Conservation (phyloP, 805 yeast genomes). For the Sugiyamaella chiloensis region DNA sequence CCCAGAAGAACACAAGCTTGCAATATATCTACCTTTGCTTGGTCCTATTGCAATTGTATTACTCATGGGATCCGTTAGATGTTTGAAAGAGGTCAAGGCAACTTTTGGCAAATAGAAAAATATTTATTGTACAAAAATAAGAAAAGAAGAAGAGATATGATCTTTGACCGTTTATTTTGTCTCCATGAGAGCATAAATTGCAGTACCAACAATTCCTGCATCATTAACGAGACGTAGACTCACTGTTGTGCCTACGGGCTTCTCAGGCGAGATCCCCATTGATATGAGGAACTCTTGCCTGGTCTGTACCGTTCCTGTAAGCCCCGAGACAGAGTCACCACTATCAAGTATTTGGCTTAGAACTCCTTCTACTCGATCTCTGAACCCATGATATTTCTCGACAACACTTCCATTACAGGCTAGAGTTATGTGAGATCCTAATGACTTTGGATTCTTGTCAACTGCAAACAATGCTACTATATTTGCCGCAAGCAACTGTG, state of each 20-base stretch:
- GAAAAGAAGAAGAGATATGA: not conserved
- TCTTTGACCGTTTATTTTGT: not conserved
- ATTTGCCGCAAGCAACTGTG: not conserved
- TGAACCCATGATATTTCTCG: not conserved
- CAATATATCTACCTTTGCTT: conserved; percentile 84
- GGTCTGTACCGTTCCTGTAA: not conserved
- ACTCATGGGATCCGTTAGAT: conserved; percentile 31
- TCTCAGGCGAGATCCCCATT: not conserved
- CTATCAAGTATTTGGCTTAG: not conserved
- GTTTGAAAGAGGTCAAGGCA: conserved; percentile 24
- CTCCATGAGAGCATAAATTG: conserved; percentile 1
- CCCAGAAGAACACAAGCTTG: conserved; percentile 94
- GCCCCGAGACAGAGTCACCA: not conserved
- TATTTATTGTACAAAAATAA: no score
- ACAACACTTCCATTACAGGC: conserved; percentile 2
- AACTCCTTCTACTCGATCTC: not conserved
- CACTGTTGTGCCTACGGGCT: not conserved
- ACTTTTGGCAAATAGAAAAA: no score
- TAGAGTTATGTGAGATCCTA: not conserved
- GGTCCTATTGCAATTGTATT: conserved; percentile 80
- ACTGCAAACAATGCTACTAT: not conserved
- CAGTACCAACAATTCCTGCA: not conserved
- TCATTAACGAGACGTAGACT: not conserved
- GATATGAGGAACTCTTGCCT: not conserved
- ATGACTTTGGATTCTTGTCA: not conserved